Evolutionary conservation across 2,329 filamentous ascomycete species (phyloP).

Genomic region (Colletotrichum gigasporum): DNA sequence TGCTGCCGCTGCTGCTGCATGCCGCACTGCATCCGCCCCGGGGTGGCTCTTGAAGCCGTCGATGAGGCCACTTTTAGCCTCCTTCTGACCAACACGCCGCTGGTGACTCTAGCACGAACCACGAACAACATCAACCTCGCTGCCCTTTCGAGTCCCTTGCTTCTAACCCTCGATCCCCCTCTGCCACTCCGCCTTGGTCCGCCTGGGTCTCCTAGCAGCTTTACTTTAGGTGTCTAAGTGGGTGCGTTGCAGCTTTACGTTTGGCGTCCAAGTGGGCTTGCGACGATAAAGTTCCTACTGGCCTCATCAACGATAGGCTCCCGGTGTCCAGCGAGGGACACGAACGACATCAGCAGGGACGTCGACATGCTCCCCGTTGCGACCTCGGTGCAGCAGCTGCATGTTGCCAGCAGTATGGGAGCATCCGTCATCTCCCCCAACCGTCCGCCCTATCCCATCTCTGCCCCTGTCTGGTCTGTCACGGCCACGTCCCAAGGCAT

Average conservation of each 20-base stretch:
- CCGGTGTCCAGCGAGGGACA: background rate
- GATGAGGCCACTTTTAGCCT: conserved; percentile 27
- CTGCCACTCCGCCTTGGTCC: background rate
- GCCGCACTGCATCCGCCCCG: conserved; percentile 2
- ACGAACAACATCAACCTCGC: background rate
- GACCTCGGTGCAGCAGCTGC: background rate
- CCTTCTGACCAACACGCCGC: background rate
- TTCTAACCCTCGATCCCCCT: background rate
- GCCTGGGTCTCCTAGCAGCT: background rate
- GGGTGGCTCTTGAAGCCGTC: conserved; percentile 11
- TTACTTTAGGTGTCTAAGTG: background rate
- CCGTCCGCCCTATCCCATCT: background rate
- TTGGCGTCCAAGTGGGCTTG: background rate
- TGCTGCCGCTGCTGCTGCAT: background rate
- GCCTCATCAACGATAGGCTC: background rate
- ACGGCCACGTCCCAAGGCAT: background rate
- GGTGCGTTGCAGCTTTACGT: background rate
- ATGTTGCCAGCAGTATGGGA: background rate
- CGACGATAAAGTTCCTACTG: conserved; percentile 5
- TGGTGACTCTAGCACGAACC: background rate
- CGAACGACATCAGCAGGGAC: background rate
- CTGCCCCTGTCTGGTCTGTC: background rate
- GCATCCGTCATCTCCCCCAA: conserved; percentile 3
- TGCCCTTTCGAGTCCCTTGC: no score
- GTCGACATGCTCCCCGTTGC: background rate